Evolutionary conservation across 164 flowering plant species (phyloP).

Genomic region (Magnolia sinica): DNA sequence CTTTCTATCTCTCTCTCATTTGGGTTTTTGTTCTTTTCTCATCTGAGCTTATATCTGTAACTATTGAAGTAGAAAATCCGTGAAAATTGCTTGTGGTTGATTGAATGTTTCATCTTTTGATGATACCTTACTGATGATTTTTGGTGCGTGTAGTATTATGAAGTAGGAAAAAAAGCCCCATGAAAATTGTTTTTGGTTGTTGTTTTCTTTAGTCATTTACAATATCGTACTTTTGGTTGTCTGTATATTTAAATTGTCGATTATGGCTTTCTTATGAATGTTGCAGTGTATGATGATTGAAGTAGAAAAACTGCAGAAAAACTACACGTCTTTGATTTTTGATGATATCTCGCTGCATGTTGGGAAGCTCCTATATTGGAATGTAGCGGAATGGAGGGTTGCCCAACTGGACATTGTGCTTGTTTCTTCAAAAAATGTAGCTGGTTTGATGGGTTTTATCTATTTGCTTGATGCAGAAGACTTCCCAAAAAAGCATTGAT

Average conservation of each 20-base stretch:
- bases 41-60: neutral
- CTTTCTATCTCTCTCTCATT: conserved; percentile 3
- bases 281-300: neutral
- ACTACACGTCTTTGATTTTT: neutral
- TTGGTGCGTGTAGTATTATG: neutral
- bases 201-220: neutral
- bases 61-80: conserved; percentile 6
- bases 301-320: neutral
- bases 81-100: neutral
- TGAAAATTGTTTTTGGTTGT: neutral
- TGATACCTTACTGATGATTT: neutral
- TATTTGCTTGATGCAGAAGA: no score
- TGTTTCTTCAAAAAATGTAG: no score
- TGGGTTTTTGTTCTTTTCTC: neutral
- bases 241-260: neutral
- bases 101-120: neutral
- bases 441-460: no score
- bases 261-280: neutral
- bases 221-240: neutral
- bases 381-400: neutral
- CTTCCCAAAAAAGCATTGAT: no score
- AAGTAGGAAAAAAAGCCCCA: neutral
- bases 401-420: neutral
- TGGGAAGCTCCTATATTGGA: neutral
- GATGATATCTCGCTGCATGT: neutral